Conservation (phyloP, 1,284 basidiomycete species). For the Boletus smithii region DNA sequence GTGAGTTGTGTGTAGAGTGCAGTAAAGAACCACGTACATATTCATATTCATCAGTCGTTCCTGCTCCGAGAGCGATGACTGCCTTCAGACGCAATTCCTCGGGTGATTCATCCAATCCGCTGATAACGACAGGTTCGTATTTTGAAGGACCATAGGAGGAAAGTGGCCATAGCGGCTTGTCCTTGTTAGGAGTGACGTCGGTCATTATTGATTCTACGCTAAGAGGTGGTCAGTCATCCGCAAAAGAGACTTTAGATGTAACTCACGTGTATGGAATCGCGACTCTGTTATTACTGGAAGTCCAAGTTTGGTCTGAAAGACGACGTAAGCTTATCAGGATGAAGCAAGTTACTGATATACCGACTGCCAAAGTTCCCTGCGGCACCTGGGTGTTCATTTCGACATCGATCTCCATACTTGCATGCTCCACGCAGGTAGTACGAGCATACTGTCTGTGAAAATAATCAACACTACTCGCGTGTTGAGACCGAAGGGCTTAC, state of each 20-base stretch:
- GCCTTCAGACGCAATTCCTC: slow-evolving; percentile 82
- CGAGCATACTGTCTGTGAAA: slow-evolving; percentile 44
- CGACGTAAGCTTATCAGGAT: slow-evolving; percentile 12
- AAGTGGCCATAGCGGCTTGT: slow-evolving; percentile 81
- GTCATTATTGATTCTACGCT: slow-evolving; percentile 59
- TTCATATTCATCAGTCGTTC: slow-evolving; percentile 62
- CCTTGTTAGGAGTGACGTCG: slow-evolving; percentile 57
- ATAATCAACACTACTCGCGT: slow-evolving; percentile 5
- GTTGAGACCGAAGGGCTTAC: slow-evolving; percentile 7
- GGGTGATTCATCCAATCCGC: slow-evolving; percentile 68
- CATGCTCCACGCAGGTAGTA: slow-evolving; percentile 68
- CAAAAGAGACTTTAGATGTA: slow-evolving; percentile 8
- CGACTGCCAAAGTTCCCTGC: slow-evolving; percentile 38
- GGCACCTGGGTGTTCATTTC: slow-evolving; percentile 60
- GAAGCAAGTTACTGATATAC: slow-evolving; percentile 17
- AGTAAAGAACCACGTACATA: slow-evolving; percentile 45
- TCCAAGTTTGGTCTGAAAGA: slow-evolving; percentile 44
- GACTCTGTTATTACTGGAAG: slow-evolving; percentile 24
- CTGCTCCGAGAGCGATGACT: slow-evolving; percentile 53
- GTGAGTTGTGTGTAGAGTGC: slow-evolving; percentile 3
- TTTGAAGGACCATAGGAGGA: slow-evolving; percentile 81
- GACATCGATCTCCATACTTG: slow-evolving; percentile 64
- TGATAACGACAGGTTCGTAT: slow-evolving; percentile 66
- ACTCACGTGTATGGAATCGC: slow-evolving; percentile 44
- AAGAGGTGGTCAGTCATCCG: slow-evolving; percentile 11